Percentiles rank a stretch among this genome's conserved stretches.
Conservation (phyloP, 2,329 filamentous ascomycete genomes). For the Ophiostoma australiae region DNA sequence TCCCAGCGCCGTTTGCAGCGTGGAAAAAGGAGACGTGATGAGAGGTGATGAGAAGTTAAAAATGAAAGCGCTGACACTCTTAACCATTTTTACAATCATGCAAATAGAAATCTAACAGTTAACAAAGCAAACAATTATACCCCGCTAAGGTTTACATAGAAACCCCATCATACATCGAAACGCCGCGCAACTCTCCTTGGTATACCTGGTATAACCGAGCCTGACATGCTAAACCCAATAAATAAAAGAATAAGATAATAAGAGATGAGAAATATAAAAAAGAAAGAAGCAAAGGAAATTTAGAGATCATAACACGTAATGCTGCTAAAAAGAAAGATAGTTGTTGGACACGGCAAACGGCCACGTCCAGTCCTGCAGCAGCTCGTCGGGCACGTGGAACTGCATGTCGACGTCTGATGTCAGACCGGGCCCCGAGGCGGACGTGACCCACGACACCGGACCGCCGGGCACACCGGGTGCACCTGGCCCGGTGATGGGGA, state of each 20-base stretch:
- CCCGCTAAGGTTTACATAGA: neutral
- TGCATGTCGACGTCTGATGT: constrained; percentile 20
- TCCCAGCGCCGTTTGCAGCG: neutral
- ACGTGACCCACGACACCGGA: neutral
- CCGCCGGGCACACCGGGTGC: neutral
- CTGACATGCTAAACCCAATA: neutral
- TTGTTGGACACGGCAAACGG: constrained; percentile 27
- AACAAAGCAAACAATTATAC: neutral
- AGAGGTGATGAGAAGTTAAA: no score
- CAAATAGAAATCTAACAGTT: neutral
- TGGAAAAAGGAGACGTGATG: neutral
- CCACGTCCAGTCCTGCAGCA: constrained; percentile 27
- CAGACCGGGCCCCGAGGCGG: constrained; percentile 6
- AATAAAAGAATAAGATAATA: neutral
- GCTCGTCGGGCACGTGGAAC: constrained; percentile 20
- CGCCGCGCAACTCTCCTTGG: constrained; percentile 2
- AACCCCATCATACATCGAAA: neutral
- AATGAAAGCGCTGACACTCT: no score
- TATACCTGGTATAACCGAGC: constrained; percentile 8
- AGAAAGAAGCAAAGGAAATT: neutral
- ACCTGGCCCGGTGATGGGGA: neutral
- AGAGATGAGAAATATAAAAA: neutral
- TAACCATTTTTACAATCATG: neutral
- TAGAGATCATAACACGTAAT: neutral
- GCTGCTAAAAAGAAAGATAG: constrained; percentile 22